Conservation (phyloP, 441 rosid genomes). For the Corymbia calophylla region DNA sequence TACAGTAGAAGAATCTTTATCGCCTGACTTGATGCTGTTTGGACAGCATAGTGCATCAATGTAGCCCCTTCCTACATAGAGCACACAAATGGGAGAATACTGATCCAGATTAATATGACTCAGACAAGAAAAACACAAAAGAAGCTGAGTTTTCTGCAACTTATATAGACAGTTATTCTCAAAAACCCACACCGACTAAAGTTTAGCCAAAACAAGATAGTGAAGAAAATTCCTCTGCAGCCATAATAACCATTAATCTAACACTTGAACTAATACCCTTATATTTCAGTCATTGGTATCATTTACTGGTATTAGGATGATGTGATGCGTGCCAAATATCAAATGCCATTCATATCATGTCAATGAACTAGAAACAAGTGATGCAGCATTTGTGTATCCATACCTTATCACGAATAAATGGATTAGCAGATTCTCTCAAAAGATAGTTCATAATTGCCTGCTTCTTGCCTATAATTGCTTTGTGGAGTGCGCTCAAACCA, state of each 20-base stretch:
- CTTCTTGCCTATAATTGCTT: slow-evolving; percentile 75
- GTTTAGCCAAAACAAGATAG: not conserved
- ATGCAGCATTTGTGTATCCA: not conserved
- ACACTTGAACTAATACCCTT: not conserved
- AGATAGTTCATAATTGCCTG: slow-evolving; percentile 77
- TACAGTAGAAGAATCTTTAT: slow-evolving; percentile 74
- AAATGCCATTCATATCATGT: not conserved
- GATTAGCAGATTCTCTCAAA: slow-evolving; percentile 83
- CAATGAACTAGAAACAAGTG: not conserved
- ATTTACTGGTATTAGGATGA: not conserved
- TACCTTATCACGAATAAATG: slow-evolving; percentile 71
- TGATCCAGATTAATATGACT: not conserved
- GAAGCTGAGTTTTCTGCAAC: not conserved
- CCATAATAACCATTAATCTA: not conserved
- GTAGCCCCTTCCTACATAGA: slow-evolving; percentile 72
- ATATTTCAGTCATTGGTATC: not conserved
- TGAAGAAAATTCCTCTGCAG: not conserved
- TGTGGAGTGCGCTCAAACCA: slow-evolving; percentile 78
- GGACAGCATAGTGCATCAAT: slow-evolving; percentile 91
- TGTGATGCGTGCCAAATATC: not conserved
- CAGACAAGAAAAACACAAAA: not conserved
- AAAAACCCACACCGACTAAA: not conserved
- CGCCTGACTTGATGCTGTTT: slow-evolving; percentile 62
- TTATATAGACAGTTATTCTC: not conserved
- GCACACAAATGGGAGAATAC: not conserved